Evolutionary conservation across 129 eudicot genomes (phyloP).

Genomic region (Arctium minus): DNA sequence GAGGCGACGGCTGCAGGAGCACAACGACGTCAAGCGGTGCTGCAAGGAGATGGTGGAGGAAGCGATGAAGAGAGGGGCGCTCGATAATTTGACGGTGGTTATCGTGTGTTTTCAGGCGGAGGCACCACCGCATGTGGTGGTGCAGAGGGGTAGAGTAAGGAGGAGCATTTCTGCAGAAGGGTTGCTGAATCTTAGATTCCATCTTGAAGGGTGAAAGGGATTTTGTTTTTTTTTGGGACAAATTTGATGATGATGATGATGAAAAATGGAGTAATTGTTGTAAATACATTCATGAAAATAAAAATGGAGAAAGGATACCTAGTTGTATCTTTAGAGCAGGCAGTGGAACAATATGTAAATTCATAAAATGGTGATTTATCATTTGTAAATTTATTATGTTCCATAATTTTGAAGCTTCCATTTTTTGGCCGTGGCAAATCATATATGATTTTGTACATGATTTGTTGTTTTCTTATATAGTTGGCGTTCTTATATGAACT

Average conservation of each 20-base stretch:
- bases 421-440: too few species aligned
- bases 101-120: conserved; percentile 81
- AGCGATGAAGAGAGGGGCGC: conserved; percentile 76
- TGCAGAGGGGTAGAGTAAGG: conserved; percentile 57
- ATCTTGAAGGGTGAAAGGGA: conserved; percentile 50
- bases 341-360: conserved; percentile 11
- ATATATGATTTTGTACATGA: too few species aligned
- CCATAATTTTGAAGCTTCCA: not conserved
- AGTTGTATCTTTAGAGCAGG: conserved; percentile 23
- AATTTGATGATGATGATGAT: conserved; percentile 20
- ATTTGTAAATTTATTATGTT: conserved; percentile 14
- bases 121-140: conserved; percentile 60
- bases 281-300: conserved; percentile 30
- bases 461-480: too few species aligned
- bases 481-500: too few species aligned
- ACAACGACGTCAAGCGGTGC: conserved; percentile 71
- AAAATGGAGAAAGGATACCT: conserved; percentile 19
- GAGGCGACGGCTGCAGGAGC: conserved; percentile 65
- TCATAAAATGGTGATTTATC: conserved; percentile 9
- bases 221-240: not conserved
- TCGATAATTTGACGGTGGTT: conserved; percentile 79
- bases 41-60: conserved; percentile 84
- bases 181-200: conserved; percentile 64
- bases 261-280: conserved; percentile 15
- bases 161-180: conserved; percentile 93